Base-by-base conservation (phyloP, 177 flowering plant genomes). In the Vitis hybrid region DNA sequence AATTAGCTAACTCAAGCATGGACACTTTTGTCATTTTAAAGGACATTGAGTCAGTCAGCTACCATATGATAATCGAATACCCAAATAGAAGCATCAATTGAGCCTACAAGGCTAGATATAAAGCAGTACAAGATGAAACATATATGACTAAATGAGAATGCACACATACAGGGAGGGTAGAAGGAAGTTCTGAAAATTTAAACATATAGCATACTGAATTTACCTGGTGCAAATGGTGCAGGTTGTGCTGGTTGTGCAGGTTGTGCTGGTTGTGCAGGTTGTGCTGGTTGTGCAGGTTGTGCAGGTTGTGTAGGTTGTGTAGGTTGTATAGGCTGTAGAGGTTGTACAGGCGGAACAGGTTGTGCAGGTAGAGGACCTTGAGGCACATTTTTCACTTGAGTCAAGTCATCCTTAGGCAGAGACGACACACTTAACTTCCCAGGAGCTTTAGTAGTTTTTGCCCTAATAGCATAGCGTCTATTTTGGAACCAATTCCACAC, bases 401-500 rank as follows among this genome's bases (percentile, higher is more conserved):
- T 62, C 22, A 82, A 72, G 70, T 87, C 90, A 57, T 79, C 90
- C 19, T 84, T 89, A 67, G 87, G 82, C 82, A 84, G 57, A 56
- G 87, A 73, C 22, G 94, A 71, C 17, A 76, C 78, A 71, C 51
- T 78, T 62, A 82, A 76, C 72, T 84, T 82, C 38, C 75, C 81
- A 28, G 86, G 78, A 72, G 70, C 65, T 71, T 78, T 84, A 38
- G 66, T 65, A 62, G 76, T 60, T 86, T 83, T 93, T 58, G 96
- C 87, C 80, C 93, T 88, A 9, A 90, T 80, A 6, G 98, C 91
- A 83, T 93, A 92, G 58, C 99, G 86, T 80, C 90, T 89, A 73
- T 95, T 95, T 64, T 95, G 99, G 76, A 95, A 95, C 99, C 99
- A 95, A 71, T 92, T 95, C 97, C 92, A 95, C 56, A 95, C 87